Conservation (phyloP, 2,329 filamentous ascomycete species). For the Pezicula neosporulosa region DNA sequence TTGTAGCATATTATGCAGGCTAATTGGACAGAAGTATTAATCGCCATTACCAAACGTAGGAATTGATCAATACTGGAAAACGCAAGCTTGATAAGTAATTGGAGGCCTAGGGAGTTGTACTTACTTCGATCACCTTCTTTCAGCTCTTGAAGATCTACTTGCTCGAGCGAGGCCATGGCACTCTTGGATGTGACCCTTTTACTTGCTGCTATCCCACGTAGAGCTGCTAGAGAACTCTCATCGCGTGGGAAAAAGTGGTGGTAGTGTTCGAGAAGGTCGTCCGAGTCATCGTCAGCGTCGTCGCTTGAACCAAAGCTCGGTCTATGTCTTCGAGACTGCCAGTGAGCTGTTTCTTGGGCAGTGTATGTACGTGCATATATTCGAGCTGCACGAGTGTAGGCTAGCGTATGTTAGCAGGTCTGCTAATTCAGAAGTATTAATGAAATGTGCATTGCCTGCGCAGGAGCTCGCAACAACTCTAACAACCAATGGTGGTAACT, state of each 20-base stretch:
- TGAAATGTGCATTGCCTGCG: too few species aligned
- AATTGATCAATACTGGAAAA: not conserved
- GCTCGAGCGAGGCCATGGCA: conserved; percentile 24
- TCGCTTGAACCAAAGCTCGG: conserved; percentile 3
- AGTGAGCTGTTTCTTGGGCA: not conserved
- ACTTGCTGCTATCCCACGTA: conserved; percentile 16
- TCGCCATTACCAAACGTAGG: not conserved
- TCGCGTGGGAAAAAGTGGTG: conserved; percentile 11
- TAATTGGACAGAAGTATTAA: conserved; percentile 26
- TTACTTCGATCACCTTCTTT: conserved; percentile 23
- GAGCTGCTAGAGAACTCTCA: conserved; percentile 16
- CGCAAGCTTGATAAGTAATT: not conserved
- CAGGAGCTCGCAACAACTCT: too few species aligned
- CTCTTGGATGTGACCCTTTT: conserved; percentile 25
- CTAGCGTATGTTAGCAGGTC: not conserved
- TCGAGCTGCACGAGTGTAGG: not conserved
- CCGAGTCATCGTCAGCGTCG: conserved; percentile 9
- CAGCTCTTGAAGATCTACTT: conserved; percentile 22
- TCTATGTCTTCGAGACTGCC: not conserved
- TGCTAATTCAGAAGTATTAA: not conserved
- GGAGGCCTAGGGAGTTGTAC: conserved; percentile 3
- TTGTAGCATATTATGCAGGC: conserved; percentile 64
- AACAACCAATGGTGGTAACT: too few species aligned
- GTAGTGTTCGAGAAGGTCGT: conserved; percentile 1
- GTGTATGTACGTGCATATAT: not conserved